Conservation (phyloP, 345 rosid genomes). For the Populus euphratica region DNA sequence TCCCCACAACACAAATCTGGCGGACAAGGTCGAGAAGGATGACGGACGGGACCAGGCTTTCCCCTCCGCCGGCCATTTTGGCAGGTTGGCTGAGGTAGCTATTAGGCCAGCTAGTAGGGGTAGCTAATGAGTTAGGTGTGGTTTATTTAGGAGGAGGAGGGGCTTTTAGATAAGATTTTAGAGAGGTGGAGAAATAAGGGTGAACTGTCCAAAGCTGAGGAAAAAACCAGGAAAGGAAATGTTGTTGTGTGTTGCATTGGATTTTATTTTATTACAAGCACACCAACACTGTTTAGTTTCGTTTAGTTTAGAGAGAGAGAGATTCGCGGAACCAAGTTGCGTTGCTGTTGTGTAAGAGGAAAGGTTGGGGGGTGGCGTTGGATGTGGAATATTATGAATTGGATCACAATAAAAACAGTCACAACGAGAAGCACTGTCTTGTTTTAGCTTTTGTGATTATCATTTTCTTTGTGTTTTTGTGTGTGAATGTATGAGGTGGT, state of each 20-base stretch:
- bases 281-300: background rate
- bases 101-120: background rate
- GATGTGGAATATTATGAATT: conserved; percentile 41
- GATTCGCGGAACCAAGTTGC: conserved; percentile 32
- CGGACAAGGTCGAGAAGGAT: conserved; percentile 21
- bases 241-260: background rate
- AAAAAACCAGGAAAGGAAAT: background rate
- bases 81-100: background rate
- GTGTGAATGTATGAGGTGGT: background rate
- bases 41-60: background rate
- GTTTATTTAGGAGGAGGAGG: background rate
- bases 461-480: background rate
- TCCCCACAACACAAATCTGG: conserved; percentile 11
- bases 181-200: background rate
- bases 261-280: background rate
- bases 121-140: background rate
- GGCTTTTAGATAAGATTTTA: background rate
- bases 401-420: conserved; percentile 15
- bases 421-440: background rate
- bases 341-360: background rate
- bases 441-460: background rate
- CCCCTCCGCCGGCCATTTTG: background rate
- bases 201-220: conserved; percentile 4
- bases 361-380: conserved; percentile 42
- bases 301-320: conserved; percentile 1